Evolutionary conservation across 345 rosid genomes (phyloP).

Genomic region (Hibiscus syriacus): DNA sequence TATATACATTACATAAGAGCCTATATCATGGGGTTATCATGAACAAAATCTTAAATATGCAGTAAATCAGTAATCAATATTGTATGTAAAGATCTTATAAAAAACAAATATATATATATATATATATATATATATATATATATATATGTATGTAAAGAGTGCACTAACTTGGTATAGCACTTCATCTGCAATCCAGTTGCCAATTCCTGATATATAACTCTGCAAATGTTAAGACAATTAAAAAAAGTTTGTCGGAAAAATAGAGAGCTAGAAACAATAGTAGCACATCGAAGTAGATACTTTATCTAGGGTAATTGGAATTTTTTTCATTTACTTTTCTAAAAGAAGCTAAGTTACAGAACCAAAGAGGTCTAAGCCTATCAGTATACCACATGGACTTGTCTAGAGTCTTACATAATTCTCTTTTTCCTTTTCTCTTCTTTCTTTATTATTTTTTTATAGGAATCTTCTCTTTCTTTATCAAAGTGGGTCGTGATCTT

Average conservation of each 20-base stretch:
- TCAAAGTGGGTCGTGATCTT: neutral
- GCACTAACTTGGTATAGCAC: constrained; percentile 78
- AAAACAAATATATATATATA: too few relatives aligned
- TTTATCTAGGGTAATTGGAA: neutral
- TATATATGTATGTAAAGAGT: neutral
- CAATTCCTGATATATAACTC: constrained; percentile 91
- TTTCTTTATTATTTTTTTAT: too few relatives aligned
- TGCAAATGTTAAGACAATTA: constrained; percentile 26
- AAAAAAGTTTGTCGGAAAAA: neutral
- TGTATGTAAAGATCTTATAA: too few relatives aligned
- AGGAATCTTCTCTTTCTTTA: neutral
- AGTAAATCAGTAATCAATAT: too few relatives aligned
- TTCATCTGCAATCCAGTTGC: constrained; percentile 98
- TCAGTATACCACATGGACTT: neutral
- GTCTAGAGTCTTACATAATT: neutral
- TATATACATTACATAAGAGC: neutral
- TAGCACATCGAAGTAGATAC: neutral
- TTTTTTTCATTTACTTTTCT: neutral
- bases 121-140: too few relatives aligned
- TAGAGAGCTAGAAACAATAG: neutral
- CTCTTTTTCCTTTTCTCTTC: neutral
- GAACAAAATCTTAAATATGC: neutral
- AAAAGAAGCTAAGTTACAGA: neutral
- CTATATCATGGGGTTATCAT: neutral
- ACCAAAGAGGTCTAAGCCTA: neutral